Evolutionary conservation across 352 stramenopile species (phyloP).

Genomic region (Globisporangium heterothallicum): DNA sequence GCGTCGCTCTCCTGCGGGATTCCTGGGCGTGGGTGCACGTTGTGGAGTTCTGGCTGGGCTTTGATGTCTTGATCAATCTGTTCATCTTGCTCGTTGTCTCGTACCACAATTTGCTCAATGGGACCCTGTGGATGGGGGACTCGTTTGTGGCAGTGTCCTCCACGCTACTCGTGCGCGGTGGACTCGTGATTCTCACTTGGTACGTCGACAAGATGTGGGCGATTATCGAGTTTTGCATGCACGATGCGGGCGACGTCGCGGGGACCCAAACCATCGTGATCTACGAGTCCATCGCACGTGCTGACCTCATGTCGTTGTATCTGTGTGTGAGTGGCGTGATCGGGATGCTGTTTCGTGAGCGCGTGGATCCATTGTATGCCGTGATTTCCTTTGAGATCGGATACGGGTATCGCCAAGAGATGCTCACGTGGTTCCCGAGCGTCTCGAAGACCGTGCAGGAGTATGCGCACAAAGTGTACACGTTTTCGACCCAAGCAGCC

Average conservation of each 20-base stretch:
- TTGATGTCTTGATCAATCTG: conserved; percentile 28
- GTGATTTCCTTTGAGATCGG: conserved; percentile 28
- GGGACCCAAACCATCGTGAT: conserved; percentile 23
- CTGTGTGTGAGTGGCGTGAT: conserved; percentile 21
- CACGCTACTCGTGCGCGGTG: conserved; percentile 25
- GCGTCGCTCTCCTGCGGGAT: conserved; percentile 7
- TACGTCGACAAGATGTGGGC: conserved; percentile 33
- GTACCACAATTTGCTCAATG: conserved; percentile 21
- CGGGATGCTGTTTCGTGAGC: conserved; percentile 24
- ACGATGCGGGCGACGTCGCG: conserved; percentile 19
- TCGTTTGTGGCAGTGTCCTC: conserved; percentile 33
- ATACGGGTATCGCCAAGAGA: conserved; percentile 16
- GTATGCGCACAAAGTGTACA: neutral
- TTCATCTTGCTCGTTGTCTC: conserved; percentile 26
- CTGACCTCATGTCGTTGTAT: conserved; percentile 31
- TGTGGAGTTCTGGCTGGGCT: conserved; percentile 25
- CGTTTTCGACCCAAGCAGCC: neutral
- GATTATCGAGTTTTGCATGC: conserved; percentile 26
- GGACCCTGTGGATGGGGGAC: conserved; percentile 35
- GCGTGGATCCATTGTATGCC: conserved; percentile 26
- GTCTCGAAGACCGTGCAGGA: neutral
- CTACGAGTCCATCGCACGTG: conserved; percentile 20
- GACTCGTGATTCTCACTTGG: conserved; percentile 24
- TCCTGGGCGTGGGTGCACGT: conserved; percentile 20
- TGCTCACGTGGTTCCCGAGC: conserved; percentile 5